These are phyloP conservation scores for Hagleromyces aurorensis DNA, from an alignment of 805 yeast species.

Conservation along the genomic window DNA sequence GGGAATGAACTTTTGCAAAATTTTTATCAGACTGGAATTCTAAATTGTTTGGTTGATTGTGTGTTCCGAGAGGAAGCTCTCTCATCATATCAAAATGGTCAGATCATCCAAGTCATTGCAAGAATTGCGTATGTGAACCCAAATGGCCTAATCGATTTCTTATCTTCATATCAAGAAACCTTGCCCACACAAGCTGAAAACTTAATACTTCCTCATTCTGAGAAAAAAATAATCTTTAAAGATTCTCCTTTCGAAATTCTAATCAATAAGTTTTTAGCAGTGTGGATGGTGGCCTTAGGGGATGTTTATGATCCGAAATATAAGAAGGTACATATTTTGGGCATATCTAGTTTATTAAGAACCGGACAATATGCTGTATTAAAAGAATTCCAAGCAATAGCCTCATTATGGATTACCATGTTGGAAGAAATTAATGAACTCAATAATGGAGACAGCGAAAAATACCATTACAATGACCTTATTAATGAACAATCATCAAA, in stretches of 20 bases:
- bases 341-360: slow-evolving; percentile 44
- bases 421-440: slow-evolving; percentile 71
- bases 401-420: slow-evolving; percentile 41
- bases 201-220: slow-evolving; percentile 14
- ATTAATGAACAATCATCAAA: slow-evolving; percentile 28
- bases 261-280: slow-evolving; percentile 25
- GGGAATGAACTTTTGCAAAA: slow-evolving; percentile 19
- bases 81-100: slow-evolving; percentile 29
- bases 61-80: slow-evolving; percentile 26
- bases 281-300: slow-evolving; percentile 40
- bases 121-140: slow-evolving; percentile 33
- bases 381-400: slow-evolving; percentile 30
- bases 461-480: slow-evolving; percentile 40
- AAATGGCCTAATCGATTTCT: slow-evolving; percentile 24
- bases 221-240: slow-evolving; percentile 17
- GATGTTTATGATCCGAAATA: slow-evolving; percentile 68
- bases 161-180: slow-evolving; percentile 20
- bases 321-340: slow-evolving; percentile 61
- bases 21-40: slow-evolving; percentile 23
- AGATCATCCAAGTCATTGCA: slow-evolving; percentile 31
- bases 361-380: slow-evolving; percentile 29
- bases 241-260: slow-evolving; percentile 25
- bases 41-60: slow-evolving; percentile 22
- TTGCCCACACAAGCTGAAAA: slow-evolving; percentile 19
- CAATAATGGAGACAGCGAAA: slow-evolving; percentile 46